Percentiles rank a stretch among this genome's conserved stretches.
phyloP scores from a whole-genome alignment of 1,139 yeast genomes.

The Scheffersomyces stambukii region DNA sequence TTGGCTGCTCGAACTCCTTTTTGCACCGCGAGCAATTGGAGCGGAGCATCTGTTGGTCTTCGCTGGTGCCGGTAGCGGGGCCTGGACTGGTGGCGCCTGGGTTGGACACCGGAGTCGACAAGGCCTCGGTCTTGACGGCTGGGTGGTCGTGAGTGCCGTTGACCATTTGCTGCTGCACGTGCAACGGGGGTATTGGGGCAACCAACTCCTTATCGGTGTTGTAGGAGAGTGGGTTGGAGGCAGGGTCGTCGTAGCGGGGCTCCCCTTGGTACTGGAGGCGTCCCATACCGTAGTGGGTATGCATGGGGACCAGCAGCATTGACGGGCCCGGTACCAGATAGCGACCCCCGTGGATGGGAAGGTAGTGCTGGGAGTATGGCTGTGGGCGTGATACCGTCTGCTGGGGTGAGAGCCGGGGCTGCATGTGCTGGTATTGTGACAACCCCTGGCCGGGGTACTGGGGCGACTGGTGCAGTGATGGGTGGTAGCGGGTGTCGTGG shows the following conservation, averaged over 20 bases:
- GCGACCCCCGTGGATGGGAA: too few species aligned
- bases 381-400: constrained; percentile 5
- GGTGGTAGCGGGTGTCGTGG: constrained; percentile 4
- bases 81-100: background rate
- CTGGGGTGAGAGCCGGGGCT: constrained; percentile 3
- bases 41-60: constrained; percentile 13
- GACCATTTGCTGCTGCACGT: constrained; percentile 41
- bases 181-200: constrained; percentile 45
- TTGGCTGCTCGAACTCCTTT: constrained; percentile 49
- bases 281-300: too few species aligned
- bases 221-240: constrained; percentile 7
- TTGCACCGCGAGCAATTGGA: constrained; percentile 54
- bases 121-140: background rate
- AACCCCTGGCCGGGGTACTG: background rate
- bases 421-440: constrained; percentile 7
- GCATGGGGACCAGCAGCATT: too few species aligned
- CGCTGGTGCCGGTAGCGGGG: constrained; percentile 3
- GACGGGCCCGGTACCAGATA: too few species aligned
- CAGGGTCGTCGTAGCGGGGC: too few species aligned
- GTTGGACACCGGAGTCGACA: constrained; percentile 1
- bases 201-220: constrained; percentile 23
- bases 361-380: too few species aligned
- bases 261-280: too few species aligned
- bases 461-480: too few species aligned
- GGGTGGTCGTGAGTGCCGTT: constrained; percentile 9